phyloP scores from a whole-genome alignment of 177 flowering plant genomes.

The Vitis hybrid region DNA sequence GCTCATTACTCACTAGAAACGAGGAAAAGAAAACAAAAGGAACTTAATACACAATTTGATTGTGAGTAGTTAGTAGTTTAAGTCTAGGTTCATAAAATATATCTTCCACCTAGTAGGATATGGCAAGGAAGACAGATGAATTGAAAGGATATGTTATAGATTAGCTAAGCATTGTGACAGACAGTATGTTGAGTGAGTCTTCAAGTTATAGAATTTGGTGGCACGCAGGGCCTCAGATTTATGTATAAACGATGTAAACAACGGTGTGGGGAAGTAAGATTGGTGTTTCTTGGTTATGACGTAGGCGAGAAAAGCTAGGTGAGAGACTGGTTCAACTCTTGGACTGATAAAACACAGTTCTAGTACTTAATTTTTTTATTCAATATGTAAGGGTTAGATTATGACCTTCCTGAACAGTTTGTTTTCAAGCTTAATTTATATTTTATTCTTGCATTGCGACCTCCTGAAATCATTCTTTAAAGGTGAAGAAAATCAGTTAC shows the following conservation, averaged over 20 bases:
- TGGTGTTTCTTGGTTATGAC: too few relatives aligned
- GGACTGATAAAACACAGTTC: too few relatives aligned
- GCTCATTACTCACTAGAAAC: slow-evolving; percentile 4
- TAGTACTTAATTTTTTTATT: too few relatives aligned
- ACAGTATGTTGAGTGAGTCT: neutral
- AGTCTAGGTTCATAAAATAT: neutral
- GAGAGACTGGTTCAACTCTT: neutral
- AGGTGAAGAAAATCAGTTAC: too few relatives aligned
- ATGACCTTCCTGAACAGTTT: too few relatives aligned
- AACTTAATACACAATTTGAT: neutral
- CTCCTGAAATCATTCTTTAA: neutral
- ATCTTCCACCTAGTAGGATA: slow-evolving; percentile 8
- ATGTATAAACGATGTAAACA: slow-evolving; percentile 4
- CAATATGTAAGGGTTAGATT: too few relatives aligned
- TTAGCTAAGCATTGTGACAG: neutral
- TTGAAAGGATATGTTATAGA: neutral
- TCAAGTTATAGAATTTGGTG: neutral
- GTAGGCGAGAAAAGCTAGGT: slow-evolving; percentile 8
- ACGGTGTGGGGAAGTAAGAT: neutral
- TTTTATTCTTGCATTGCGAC: neutral
- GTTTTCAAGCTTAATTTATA: neutral
- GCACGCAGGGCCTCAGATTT: neutral
- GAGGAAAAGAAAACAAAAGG: neutral
- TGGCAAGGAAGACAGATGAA: neutral
- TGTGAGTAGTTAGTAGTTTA: neutral